A percentile compares a stretch with the other conserved stretches of the same genome.
phyloP scores from a whole-genome alignment of 306 rosid genomes.

The Morella rubra region DNA sequence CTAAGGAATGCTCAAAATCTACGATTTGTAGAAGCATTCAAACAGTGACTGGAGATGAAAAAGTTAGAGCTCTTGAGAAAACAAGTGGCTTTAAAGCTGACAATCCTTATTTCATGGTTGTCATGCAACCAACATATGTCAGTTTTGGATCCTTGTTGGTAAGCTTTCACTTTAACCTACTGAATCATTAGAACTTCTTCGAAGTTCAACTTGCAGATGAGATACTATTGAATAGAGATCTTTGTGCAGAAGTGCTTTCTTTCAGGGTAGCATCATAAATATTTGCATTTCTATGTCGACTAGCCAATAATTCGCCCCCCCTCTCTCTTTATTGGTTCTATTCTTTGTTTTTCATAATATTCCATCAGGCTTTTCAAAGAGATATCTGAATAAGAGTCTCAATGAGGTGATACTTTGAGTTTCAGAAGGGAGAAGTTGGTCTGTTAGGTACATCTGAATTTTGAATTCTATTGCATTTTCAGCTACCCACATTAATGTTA shows the following conservation, averaged over 20 bases:
- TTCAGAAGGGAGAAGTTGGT: slow-evolving; percentile 8
- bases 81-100: background rate
- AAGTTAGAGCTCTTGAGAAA: background rate
- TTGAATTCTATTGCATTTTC: no score
- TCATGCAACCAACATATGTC: background rate
- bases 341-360: background rate
- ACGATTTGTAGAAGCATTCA: background rate
- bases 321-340: no score
- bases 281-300: background rate
- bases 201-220: background rate
- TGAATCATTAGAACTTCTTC: background rate
- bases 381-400: background rate
- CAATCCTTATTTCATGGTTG: background rate
- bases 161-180: background rate
- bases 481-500: no score
- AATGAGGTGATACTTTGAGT: background rate
- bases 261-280: no score
- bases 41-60: background rate
- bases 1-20: background rate
- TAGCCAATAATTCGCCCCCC: no score
- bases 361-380: slow-evolving; percentile 7
- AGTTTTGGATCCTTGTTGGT: background rate
- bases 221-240: background rate
- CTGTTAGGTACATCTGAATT: no score
- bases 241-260: background rate